These are phyloP conservation scores for Pseudovirgaria hyperparasitica DNA, from an alignment of 2,329 filamentous ascomycete species.

Conservation along the genomic window DNA sequence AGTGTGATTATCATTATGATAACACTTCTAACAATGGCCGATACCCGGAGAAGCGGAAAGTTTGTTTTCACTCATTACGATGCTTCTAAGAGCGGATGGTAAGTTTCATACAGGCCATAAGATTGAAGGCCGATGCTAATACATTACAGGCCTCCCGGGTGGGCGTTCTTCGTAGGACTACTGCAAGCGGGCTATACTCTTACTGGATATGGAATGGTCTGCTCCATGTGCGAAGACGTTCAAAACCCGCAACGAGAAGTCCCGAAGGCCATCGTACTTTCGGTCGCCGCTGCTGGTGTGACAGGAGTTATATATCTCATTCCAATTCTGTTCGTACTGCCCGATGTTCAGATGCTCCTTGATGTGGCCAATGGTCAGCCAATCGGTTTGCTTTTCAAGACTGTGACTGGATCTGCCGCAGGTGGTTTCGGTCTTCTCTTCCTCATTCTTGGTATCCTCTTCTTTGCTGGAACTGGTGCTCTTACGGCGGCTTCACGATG, in stretches of 20 bases:
- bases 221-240: conserved; percentile 61
- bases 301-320: conserved; percentile 58
- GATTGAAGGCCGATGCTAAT: neutral
- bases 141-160: conserved; percentile 42
- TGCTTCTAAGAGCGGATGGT: conserved; percentile 51
- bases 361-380: conserved; percentile 59
- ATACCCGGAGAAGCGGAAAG: conserved; percentile 42
- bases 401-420: conserved; percentile 55
- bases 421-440: conserved; percentile 68
- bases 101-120: conserved; percentile 8
- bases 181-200: conserved; percentile 51
- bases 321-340: conserved; percentile 64
- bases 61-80: conserved; percentile 61
- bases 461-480: conserved; percentile 65
- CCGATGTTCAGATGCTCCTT: conserved; percentile 51
- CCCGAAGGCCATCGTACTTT: conserved; percentile 57
- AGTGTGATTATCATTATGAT: conserved; percentile 58
- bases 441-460: conserved; percentile 60
- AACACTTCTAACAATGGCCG: conserved; percentile 48
- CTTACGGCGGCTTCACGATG: conserved; percentile 62
- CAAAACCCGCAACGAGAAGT: conserved; percentile 56
- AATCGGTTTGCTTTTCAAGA: conserved; percentile 64
- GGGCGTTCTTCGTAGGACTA: conserved; percentile 61
- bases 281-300: conserved; percentile 52
- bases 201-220: conserved; percentile 59